Conservation (phyloP, 371 early-diverging fungal species). For the Neoconidiobolus thromboides region DNA sequence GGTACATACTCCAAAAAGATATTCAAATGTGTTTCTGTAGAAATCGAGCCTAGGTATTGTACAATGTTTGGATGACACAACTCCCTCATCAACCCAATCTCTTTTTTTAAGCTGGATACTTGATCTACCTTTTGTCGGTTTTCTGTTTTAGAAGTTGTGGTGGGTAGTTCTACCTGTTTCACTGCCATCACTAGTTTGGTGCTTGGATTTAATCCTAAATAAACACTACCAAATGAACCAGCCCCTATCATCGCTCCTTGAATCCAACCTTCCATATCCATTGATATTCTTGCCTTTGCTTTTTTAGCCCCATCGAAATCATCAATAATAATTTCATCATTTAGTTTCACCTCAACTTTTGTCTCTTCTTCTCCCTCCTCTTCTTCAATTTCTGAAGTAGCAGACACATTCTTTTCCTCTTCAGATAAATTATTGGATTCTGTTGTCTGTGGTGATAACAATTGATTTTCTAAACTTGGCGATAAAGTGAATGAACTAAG, state of each 20-base stretch:
- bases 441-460: too few relatives aligned
- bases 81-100: conserved; percentile 76
- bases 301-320: too few relatives aligned
- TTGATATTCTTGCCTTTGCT: not conserved
- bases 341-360: too few relatives aligned
- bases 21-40: conserved; percentile 60
- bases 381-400: too few relatives aligned
- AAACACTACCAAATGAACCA: conserved; percentile 96
- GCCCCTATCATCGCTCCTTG: conserved; percentile 83
- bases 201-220: conserved; percentile 64
- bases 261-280: conserved; percentile 34
- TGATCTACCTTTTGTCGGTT: conserved; percentile 29
- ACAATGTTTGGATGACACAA: conserved; percentile 89
- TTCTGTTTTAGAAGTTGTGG: conserved; percentile 38
- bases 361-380: too few relatives aligned
- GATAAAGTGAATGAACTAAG: too few relatives aligned
- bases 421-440: too few relatives aligned
- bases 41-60: conserved; percentile 72
- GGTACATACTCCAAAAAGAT: conserved; percentile 97
- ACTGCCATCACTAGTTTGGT: conserved; percentile 91
- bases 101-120: conserved; percentile 68
- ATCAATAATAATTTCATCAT: too few relatives aligned
- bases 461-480: too few relatives aligned
- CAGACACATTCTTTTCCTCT: too few relatives aligned
- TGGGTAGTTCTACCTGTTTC: conserved; percentile 86